Base-by-base conservation (phyloP, 441 rosid species). In the Erodium moschatum region DNA sequence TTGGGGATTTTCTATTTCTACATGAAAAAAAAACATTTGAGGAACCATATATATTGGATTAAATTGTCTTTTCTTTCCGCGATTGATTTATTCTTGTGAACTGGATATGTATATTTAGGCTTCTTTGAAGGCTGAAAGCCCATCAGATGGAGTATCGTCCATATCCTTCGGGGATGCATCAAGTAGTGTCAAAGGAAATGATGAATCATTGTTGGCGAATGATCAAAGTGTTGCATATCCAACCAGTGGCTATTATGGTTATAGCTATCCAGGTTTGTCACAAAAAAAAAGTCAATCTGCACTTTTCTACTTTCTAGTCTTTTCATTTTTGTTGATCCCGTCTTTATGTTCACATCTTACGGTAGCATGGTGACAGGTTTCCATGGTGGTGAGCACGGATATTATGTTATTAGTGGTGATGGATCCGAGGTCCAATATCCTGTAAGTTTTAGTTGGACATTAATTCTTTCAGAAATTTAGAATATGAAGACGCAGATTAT, bases 391-490 rank as follows among this genome's bases (percentile, higher is more conserved):
- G 76, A 77, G 64, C 73, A 75, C 35, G 79, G 80, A 67, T 80
- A 76, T 73, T 80, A 78, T 64, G 65, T 42, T 20, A 60, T 42
- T 20, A 60, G 68, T 21, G 70, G 79, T 16, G 80, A 82, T 76
- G 82, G 81, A 12, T 68, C 74, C 20, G 85, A 79, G 15, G 68
- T 67, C 78, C 86, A 70, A 8, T 83, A 80, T 35, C 85, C 86
- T 60, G 88, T 84, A 80, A 79, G 75, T 19, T 12, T 18, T 38
- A 46, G 52, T 46, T 13, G 15, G 3, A 46, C 15, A 46, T 12
- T 46, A 42, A 9, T 38, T 29, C 31, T 1, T 29, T 29, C 31
- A 29, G 31, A 29, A 29, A 29, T 29, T 29, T 0, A n/a, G n/a
- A n/a, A 29, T 29, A 29, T 29, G 8, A 46, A 46, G 52, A 46